A percentile compares a stretch with the other conserved stretches of the same genome.
Conservation (phyloP, 176 grass and related monocot species). For the Thalia dealbata region DNA sequence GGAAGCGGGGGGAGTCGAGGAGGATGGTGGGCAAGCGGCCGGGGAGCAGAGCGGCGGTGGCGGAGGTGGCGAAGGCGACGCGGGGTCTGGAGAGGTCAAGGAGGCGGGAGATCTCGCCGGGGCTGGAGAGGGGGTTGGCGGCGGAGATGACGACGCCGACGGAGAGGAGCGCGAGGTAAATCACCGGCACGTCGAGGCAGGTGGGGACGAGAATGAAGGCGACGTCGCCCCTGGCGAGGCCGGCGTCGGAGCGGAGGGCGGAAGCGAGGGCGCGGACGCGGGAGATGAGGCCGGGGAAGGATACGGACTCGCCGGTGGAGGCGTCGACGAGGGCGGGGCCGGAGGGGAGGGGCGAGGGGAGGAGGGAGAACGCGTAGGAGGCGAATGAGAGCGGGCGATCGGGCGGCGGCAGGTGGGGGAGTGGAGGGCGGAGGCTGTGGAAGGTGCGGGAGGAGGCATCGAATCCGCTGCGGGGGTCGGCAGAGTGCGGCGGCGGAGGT, state of each 20-base stretch:
- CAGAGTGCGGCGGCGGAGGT: not conserved
- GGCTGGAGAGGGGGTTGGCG: conserved; percentile 11
- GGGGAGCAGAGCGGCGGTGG: conserved; percentile 15
- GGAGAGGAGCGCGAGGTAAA: conserved; percentile 31
- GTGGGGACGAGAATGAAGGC: conserved; percentile 24
- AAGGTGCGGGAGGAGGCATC: conserved; percentile 7
- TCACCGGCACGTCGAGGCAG: conserved; percentile 11
- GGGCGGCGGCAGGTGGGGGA: not conserved
- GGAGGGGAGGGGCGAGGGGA: conserved; percentile 1
- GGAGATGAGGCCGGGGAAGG: conserved; percentile 22
- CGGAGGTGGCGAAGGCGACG: conserved; percentile 27
- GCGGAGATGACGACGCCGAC: conserved; percentile 21
- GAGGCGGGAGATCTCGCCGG: conserved; percentile 10
- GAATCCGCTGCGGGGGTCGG: not conserved
- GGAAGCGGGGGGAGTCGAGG: conserved; percentile 9
- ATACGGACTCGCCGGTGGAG: conserved; percentile 16
- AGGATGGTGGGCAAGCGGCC: conserved; percentile 2
- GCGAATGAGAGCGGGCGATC: not conserved
- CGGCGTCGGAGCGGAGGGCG: conserved; percentile 6
- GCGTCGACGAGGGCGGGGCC: conserved; percentile 25
- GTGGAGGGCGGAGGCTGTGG: conserved; percentile 4
- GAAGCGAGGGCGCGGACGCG: conserved; percentile 21
- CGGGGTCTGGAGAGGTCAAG: conserved; percentile 17
- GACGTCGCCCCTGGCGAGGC: conserved; percentile 20
- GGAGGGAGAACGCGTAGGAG: conserved; percentile 1